phyloP scores from a whole-genome alignment of 371 early-diverging fungal genomes.

The Apophysomyces variabilis region DNA sequence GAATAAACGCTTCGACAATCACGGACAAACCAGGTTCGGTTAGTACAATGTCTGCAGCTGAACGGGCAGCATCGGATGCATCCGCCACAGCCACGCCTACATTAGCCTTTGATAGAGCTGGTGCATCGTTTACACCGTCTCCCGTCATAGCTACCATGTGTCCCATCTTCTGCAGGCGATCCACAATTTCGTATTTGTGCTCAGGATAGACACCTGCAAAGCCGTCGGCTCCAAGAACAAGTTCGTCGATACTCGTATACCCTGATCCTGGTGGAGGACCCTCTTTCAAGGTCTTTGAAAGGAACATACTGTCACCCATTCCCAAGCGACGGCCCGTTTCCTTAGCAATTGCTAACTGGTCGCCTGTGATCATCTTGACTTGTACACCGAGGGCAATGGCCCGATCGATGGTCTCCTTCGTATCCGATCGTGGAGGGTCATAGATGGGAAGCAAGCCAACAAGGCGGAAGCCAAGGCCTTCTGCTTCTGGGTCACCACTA shows the following conservation, averaged over 20 bases:
- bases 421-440: constrained; percentile 88
- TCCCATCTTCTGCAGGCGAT: constrained; percentile 81
- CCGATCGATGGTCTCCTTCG: constrained; percentile 83
- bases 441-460: constrained; percentile 79
- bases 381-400: constrained; percentile 85
- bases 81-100: constrained; percentile 85
- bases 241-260: constrained; percentile 77
- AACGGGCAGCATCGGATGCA: constrained; percentile 76
- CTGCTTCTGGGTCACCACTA: constrained; percentile 36
- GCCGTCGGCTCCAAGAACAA: constrained; percentile 79
- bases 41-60: constrained; percentile 79
- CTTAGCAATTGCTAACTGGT: constrained; percentile 90
- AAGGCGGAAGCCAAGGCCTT: constrained; percentile 56
- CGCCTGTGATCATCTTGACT: constrained; percentile 96
- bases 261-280: constrained; percentile 73
- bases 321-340: constrained; percentile 80
- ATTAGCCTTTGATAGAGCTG: constrained; percentile 87
- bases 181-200: constrained; percentile 93
- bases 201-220: constrained; percentile 94
- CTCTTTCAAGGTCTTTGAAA: constrained; percentile 76
- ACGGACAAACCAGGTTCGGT: constrained; percentile 79
- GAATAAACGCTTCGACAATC: constrained; percentile 69
- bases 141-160: constrained; percentile 92
- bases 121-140: constrained; percentile 97
- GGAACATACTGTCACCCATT: constrained; percentile 76